These are phyloP conservation scores for Spinacia oleracea DNA, from an alignment of 179 eudicot genomes.

Conservation along the genomic window DNA sequence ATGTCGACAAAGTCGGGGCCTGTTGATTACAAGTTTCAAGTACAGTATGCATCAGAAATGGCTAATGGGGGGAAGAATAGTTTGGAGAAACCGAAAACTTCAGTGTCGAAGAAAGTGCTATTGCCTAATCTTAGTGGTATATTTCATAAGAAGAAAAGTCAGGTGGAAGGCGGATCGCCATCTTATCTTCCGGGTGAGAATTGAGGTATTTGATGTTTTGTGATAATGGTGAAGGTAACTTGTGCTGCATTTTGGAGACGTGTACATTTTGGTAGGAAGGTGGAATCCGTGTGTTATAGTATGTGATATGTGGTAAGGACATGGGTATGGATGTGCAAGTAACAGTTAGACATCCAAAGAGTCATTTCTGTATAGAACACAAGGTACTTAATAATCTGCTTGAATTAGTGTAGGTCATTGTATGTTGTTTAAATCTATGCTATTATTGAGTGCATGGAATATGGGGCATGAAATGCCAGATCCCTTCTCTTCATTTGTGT, in stretches of 20 bases:
- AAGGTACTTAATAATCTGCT: constrained; percentile 9
- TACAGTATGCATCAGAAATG: constrained; percentile 38
- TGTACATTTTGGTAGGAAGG: constrained; percentile 32
- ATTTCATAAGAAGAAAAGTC: constrained; percentile 75
- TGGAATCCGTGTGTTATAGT: constrained; percentile 15
- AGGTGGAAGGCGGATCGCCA: constrained; percentile 56
- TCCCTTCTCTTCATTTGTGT: not conserved
- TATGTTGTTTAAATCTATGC: constrained; percentile 18
- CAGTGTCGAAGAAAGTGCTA: constrained; percentile 54
- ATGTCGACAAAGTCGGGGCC: constrained; percentile 54
- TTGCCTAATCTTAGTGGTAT: constrained; percentile 65
- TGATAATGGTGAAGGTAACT: not conserved
- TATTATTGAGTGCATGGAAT: constrained; percentile 15
- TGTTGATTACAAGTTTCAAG: constrained; percentile 37
- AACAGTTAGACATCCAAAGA: not conserved
- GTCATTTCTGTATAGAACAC: constrained; percentile 20
- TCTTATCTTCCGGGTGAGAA: constrained; percentile 57
- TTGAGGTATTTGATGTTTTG: constrained; percentile 19
- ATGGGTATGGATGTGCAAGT: constrained; percentile 13
- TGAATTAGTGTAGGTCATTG: constrained; percentile 16
- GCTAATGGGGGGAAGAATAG: constrained; percentile 28
- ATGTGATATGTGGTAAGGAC: constrained; percentile 5
- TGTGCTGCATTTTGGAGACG: constrained; percentile 2
- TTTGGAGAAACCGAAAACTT: constrained; percentile 52
- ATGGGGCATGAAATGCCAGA: constrained; percentile 11